Conservation (phyloP, 2,329 filamentous ascomycete species). For the Lasiodiplodia gonubiensis region DNA sequence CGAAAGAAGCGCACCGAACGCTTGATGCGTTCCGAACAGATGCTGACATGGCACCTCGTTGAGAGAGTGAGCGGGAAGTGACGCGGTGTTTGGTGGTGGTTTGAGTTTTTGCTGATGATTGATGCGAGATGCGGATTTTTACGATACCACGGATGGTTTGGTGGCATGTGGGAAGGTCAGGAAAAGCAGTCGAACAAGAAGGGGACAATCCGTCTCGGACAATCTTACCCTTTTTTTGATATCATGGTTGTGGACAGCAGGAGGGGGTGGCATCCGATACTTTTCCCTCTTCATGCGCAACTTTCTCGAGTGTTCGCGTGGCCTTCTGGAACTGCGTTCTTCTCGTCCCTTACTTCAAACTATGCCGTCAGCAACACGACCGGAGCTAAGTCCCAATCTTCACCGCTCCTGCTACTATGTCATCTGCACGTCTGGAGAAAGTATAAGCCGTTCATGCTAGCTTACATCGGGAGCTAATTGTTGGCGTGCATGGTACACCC, state of each 20-base stretch:
- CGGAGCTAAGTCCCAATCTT: not conserved
- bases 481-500: not conserved
- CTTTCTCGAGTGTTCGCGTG: not conserved
- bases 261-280: not conserved
- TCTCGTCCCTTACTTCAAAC: not conserved
- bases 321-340: not conserved
- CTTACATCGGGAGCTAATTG: not conserved
- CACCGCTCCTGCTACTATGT: not conserved
- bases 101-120: not conserved
- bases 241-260: not conserved
- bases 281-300: not conserved
- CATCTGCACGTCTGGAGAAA: not conserved
- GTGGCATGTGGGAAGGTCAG: not conserved
- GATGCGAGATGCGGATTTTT: not conserved
- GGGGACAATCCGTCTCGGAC: not conserved
- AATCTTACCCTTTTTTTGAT: not conserved
- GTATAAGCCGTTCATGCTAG: not conserved
- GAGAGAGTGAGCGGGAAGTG: not conserved
- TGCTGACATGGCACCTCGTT: not conserved
- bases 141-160: not conserved
- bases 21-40: not conserved
- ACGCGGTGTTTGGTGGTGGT: not conserved
- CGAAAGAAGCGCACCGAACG: not conserved
- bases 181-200: not conserved
- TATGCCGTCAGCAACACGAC: not conserved